Conservation (phyloP, 768 basidiomycete species). For the Pleurotus ostreatus region DNA sequence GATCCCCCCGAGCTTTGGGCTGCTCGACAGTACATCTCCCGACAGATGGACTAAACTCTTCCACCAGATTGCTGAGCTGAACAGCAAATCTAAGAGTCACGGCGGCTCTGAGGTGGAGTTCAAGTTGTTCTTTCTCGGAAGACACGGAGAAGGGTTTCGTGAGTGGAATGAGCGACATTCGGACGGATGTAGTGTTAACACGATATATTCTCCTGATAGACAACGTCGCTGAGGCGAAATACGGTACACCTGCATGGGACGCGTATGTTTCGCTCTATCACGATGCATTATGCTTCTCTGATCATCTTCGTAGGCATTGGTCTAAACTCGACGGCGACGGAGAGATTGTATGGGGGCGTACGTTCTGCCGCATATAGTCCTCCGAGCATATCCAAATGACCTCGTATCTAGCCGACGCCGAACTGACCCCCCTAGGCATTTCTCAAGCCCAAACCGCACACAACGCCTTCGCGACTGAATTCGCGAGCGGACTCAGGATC, state of each 20-base stretch:
- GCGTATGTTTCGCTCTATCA: constrained; percentile 33
- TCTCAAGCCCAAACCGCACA: constrained; percentile 47
- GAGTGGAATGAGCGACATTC: constrained; percentile 21
- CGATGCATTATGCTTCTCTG: neutral
- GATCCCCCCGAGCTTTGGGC: constrained; percentile 57
- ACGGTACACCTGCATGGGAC: constrained; percentile 57
- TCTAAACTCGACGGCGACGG: constrained; percentile 61
- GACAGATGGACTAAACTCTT: constrained; percentile 49
- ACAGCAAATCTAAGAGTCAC: constrained; percentile 25
- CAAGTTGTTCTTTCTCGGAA: constrained; percentile 62
- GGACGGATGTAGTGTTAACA: neutral
- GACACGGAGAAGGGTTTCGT: constrained; percentile 78
- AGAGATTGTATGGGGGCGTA: constrained; percentile 71
- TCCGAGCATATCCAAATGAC: neutral
- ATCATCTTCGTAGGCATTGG: constrained; percentile 45
- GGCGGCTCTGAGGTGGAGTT: constrained; percentile 32
- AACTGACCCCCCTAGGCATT: constrained; percentile 55
- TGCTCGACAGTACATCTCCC: constrained; percentile 40
- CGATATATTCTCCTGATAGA: constrained; percentile 33
- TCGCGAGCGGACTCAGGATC: constrained; percentile 36
- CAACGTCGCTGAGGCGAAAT: constrained; percentile 60
- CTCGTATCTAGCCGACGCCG: constrained; percentile 50
- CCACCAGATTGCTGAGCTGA: constrained; percentile 40
- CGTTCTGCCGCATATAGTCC: constrained; percentile 21
- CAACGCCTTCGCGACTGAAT: constrained; percentile 45